These are phyloP conservation scores for Colletotrichum salicis DNA, from an alignment of 2,329 filamentous ascomycete species.

Conservation along the genomic window DNA sequence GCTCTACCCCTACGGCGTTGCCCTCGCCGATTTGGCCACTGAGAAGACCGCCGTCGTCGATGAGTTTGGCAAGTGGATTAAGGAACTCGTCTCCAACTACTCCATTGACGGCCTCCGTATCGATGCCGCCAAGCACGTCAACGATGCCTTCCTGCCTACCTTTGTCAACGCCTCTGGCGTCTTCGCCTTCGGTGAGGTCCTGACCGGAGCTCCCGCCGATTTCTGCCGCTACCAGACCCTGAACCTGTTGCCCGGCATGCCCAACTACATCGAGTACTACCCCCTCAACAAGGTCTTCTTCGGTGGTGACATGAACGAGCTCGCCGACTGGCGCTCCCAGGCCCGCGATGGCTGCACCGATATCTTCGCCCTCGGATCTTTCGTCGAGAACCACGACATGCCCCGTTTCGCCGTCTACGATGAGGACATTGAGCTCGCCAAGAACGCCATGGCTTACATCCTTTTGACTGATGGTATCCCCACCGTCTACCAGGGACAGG, in stretches of 20 bases:
- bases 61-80: constrained; percentile 68
- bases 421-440: constrained; percentile 64
- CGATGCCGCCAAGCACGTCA: constrained; percentile 72
- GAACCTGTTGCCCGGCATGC: constrained; percentile 63
- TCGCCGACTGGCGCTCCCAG: constrained; percentile 40
- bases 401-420: constrained; percentile 60
- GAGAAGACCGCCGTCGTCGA: constrained; percentile 57
- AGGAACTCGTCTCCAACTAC: constrained; percentile 67
- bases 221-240: constrained; percentile 66
- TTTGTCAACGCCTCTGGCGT: constrained; percentile 67
- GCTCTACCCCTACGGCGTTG: constrained; percentile 64
- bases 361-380: constrained; percentile 50
- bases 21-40: constrained; percentile 72
- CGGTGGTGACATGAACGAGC: constrained; percentile 41
- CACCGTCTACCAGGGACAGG: constrained; percentile 73
- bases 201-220: constrained; percentile 62
- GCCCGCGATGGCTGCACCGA: constrained; percentile 28
- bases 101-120: constrained; percentile 70
- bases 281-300: constrained; percentile 35
- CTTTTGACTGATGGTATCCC: constrained; percentile 71
- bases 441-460: constrained; percentile 70
- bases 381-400: constrained; percentile 69
- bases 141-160: constrained; percentile 65
- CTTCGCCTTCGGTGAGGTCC: constrained; percentile 71
- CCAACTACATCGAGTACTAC: constrained; percentile 68